These are phyloP conservation scores for Colletotrichum sp. DNA, from an alignment of 2,329 filamentous ascomycete genomes.

Conservation along the genomic window DNA sequence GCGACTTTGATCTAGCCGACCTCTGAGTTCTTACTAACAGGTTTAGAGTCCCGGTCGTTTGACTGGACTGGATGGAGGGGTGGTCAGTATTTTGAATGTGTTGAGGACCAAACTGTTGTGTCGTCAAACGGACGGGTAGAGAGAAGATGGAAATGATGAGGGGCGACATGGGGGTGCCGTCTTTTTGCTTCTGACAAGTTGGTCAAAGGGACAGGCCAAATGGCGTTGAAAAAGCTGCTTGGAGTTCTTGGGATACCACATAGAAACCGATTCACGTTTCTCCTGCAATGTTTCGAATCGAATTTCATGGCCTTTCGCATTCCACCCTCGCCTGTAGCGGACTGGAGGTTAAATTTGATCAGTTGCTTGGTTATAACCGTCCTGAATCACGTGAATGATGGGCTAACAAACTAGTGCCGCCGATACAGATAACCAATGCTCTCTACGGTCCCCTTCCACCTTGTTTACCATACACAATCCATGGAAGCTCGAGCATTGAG, in stretches of 20 bases:
- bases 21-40: conserved; percentile 28
- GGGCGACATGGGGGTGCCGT: neutral
- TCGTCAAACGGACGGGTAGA: neutral
- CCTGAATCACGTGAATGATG: neutral
- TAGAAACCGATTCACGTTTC: neutral
- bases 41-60: neutral
- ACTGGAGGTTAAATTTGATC: neutral
- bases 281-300: neutral
- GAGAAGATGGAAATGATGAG: neutral
- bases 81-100: neutral
- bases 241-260: neutral
- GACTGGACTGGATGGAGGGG: neutral
- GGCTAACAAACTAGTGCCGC: neutral
- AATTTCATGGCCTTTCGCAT: neutral
- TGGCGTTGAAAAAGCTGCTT: neutral
- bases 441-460: neutral
- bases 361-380: neutral
- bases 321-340: neutral
- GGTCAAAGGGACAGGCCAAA: neutral
- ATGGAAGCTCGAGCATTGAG: neutral
- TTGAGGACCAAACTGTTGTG: neutral
- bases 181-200: neutral
- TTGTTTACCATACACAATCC: neutral
- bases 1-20: conserved; percentile 57
- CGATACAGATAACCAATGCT: neutral